Evolutionary conservation across 495 filamentous ascomycete genomes (phyloP).

Genomic region (Penicillium coffeae): DNA sequence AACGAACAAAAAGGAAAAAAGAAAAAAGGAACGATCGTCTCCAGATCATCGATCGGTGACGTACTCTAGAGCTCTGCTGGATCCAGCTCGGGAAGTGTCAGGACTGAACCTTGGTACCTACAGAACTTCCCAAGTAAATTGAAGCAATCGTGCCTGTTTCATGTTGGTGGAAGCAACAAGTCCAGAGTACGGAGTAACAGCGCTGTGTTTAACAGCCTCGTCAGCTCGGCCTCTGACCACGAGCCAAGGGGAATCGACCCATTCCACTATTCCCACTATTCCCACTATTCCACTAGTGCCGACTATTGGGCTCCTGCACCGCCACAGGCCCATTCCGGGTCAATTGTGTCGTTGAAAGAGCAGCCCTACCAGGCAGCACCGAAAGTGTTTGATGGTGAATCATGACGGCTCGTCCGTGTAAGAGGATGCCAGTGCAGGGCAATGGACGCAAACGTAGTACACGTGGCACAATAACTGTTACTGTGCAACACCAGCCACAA

Average conservation of each 20-base stretch:
- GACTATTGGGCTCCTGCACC: neutral
- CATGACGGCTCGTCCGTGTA: no score
- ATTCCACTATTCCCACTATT: neutral
- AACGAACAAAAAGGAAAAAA: neutral
- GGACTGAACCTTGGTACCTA: neutral
- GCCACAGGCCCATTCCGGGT: neutral
- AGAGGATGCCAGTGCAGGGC: no score
- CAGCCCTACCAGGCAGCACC: neutral
- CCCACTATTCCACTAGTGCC: neutral
- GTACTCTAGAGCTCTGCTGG: neutral
- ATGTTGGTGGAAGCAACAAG: no score
- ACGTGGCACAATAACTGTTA: constrained; percentile 2
- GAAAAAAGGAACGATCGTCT: neutral
- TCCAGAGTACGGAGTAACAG: no score
- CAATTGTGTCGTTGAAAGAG: neutral
- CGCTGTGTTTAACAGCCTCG: no score
- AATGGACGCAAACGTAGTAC: constrained; percentile 1
- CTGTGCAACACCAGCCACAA: no score
- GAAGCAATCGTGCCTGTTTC: no score
- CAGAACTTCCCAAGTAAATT: no score
- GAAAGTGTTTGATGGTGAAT: no score
- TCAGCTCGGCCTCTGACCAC: no score
- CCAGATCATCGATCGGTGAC: constrained; percentile 2
- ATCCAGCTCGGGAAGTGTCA: neutral
- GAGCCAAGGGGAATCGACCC: neutral